Conservation (phyloP, 2,329 filamentous ascomycete genomes). For the Paramyrothecium roridum region DNA sequence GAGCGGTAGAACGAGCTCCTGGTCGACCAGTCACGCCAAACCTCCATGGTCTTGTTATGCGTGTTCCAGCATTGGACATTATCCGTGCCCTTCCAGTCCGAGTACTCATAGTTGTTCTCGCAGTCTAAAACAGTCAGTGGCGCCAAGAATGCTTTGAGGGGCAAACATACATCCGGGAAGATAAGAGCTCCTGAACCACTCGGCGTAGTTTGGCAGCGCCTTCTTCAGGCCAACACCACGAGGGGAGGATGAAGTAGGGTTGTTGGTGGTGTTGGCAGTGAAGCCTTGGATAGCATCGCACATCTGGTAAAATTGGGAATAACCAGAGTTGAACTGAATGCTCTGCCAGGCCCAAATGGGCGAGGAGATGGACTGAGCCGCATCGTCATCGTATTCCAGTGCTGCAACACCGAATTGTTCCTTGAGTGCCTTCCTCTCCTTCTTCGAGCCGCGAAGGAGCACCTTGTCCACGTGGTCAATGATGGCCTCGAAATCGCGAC, state of each 20-base stretch:
- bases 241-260: not conserved
- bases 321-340: conserved; percentile 27
- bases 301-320: conserved; percentile 31
- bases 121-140: conserved; percentile 1
- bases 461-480: conserved; percentile 45
- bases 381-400: conserved; percentile 43
- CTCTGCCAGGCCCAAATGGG: conserved; percentile 29
- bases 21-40: conserved; percentile 47
- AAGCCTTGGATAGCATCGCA: conserved; percentile 25
- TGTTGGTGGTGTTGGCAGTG: not conserved
- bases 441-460: conserved; percentile 30
- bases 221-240: conserved; percentile 4
- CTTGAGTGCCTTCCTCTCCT: conserved; percentile 37
- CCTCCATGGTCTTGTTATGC: conserved; percentile 43
- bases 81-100: conserved; percentile 8
- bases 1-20: conserved; percentile 45
- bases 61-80: conserved; percentile 44
- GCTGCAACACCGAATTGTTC: conserved; percentile 37
- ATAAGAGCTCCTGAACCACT: conserved; percentile 2
- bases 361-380: conserved; percentile 11
- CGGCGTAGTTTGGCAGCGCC: conserved; percentile 5
- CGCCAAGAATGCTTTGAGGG: not conserved
- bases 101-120: conserved; percentile 2
- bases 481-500: conserved; percentile 55
- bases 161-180: conserved; percentile 5